Evolutionary conservation across 768 basidiomycete genomes (phyloP), one percentile per base, ranked within the genome.

Genomic region (Calocera cornea): DNA sequence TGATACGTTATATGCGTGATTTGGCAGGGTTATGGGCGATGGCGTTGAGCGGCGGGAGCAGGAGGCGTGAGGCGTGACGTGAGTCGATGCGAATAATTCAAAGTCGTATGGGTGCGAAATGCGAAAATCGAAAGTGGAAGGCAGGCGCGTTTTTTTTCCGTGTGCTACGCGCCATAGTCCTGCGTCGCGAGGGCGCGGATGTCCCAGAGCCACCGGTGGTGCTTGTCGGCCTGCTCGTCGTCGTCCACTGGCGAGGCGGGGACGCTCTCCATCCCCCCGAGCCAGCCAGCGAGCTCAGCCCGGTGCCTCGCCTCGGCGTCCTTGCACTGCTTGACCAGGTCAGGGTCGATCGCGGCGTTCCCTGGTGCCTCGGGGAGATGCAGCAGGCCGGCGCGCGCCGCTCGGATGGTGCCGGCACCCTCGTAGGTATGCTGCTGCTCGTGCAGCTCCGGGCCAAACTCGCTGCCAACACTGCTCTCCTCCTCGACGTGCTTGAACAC

Each of bases 401-500:
- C 22, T 50, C 44, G 33, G 49, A 63, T n/a, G 34, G 66, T 31
- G 22, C 47, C 27, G 31, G 22, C 17, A 60, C 34, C 24, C 64
- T 60, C 34, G 67, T 31, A 60, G 54, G 41, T 2, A 41, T 69
- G 65, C 24, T 47, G 19, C 19, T 47, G 44, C 41, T 69, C 68
- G 36, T 66, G 41, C 49, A 66, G 54, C 8, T 41, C 66, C 29
- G 41, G 36, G 47, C 41, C 65, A 7, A 34, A 31, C 19, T 41
- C 69, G 27, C 65, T 41, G 50, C 14, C 68, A 33, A 34, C 54
- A 40, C 47, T 64, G 49, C 65, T 65, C 31, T 95, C 95, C 70
- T 95, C 94, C 1, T 88, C 90, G 33, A 94, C 83, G 71, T 91
- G 89, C 54, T 90, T 92, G 75, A 97, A 95, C n/a, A 94, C 89